Evolutionary conservation across 164 flowering plant species (phyloP).

Genomic region (Tetracentron sinense): DNA sequence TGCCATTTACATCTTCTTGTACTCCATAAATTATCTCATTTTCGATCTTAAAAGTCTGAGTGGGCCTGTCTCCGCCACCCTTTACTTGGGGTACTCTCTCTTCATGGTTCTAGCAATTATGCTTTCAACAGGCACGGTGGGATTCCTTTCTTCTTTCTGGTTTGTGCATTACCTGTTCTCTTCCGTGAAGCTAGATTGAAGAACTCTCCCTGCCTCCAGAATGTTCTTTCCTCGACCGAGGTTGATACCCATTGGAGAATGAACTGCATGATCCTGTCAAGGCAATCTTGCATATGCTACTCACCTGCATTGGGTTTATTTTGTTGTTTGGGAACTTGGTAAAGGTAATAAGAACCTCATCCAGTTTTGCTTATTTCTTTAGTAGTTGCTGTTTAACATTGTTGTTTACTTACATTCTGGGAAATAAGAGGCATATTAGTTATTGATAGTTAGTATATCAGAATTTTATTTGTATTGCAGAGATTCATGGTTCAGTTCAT

Average conservation of each 20-base stretch:
- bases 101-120: conserved; percentile 75
- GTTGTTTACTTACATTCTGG: neutral
- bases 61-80: conserved; percentile 83
- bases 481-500: too few species aligned
- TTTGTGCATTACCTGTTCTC: conserved; percentile 84
- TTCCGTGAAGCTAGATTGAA: conserved; percentile 75
- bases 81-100: conserved; percentile 75
- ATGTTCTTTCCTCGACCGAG: too few species aligned
- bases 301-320: too few species aligned
- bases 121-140: conserved; percentile 77
- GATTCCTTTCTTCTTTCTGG: conserved; percentile 87
- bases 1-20: conserved; percentile 75
- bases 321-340: neutral
- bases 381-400: conserved; percentile 4
- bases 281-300: too few species aligned
- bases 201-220: neutral
- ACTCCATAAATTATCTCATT: conserved; percentile 75
- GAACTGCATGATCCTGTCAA: too few species aligned
- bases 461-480: neutral
- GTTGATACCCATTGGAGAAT: too few species aligned
- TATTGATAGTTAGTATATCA: neutral
- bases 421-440: neutral
- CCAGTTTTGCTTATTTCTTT: conserved; percentile 2
- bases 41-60: conserved; percentile 75
- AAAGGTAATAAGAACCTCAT: neutral